Evolutionary conservation across 2,329 filamentous ascomycete genomes (phyloP).

Genomic region (Fusarium ambrosium): DNA sequence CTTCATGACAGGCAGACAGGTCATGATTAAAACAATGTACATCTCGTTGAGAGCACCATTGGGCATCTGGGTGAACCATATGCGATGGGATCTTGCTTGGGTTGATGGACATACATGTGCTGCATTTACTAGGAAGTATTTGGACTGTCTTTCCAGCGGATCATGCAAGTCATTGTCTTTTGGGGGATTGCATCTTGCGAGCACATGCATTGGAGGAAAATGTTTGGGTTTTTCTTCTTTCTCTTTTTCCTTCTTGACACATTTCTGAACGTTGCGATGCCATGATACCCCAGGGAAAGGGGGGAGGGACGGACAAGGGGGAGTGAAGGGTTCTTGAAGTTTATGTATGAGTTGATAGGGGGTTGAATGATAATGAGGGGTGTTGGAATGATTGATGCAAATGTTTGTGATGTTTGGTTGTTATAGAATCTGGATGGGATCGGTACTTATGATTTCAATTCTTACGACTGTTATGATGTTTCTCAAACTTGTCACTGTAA

Average conservation of each 20-base stretch:
- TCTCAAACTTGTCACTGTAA: background rate
- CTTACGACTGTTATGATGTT: background rate
- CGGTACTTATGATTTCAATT: background rate
- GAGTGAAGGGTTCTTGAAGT: constrained; percentile 25
- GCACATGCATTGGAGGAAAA: constrained; percentile 27
- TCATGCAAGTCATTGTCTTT: constrained; percentile 25
- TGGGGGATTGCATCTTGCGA: constrained; percentile 25
- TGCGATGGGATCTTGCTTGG: constrained; percentile 10
- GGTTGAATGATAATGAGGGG: constrained; percentile 6
- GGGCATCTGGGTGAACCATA: constrained; percentile 36
- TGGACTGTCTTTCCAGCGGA: constrained; percentile 35
- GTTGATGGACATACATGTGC: constrained; percentile 32
- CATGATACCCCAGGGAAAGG: constrained; percentile 42
- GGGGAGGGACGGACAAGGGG: constrained; percentile 16
- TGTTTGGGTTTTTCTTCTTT: constrained; percentile 26
- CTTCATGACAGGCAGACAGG: constrained; percentile 19
- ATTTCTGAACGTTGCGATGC: constrained; percentile 24
- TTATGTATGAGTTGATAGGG: constrained; percentile 35
- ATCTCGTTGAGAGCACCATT: constrained; percentile 38
- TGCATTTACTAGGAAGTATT: constrained; percentile 43
- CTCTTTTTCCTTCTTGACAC: constrained; percentile 14
- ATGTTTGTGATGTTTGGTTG: background rate
- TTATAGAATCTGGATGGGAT: background rate
- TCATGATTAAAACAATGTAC: constrained; percentile 49
- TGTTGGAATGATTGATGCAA: background rate